Conservation (phyloP, 2,329 filamentous ascomycete genomes). For the Macrophomina tecta region DNA sequence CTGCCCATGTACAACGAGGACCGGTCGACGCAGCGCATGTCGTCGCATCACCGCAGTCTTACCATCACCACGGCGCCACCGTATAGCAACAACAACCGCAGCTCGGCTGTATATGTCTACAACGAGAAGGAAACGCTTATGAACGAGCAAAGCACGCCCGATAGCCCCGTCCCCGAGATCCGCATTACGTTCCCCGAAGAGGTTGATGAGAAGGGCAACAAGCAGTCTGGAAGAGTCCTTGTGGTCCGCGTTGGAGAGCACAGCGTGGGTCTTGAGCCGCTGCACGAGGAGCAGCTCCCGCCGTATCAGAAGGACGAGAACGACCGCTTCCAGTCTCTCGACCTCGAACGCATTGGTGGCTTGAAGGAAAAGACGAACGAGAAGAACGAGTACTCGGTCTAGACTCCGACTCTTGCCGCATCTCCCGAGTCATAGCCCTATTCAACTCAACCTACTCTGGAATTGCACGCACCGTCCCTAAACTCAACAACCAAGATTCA, state of each 20-base stretch:
- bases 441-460: constrained; percentile 7
- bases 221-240: constrained; percentile 84
- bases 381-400: constrained; percentile 31
- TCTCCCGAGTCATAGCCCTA: constrained; percentile 5
- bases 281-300: constrained; percentile 74
- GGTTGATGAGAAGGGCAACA: constrained; percentile 80
- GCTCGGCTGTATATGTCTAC: constrained; percentile 75
- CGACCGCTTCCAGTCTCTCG: constrained; percentile 86
- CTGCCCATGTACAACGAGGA: constrained; percentile 74
- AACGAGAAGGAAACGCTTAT: constrained; percentile 81
- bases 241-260: constrained; percentile 90
- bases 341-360: constrained; percentile 92
- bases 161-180: constrained; percentile 88
- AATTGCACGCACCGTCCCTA: constrained; percentile 16
- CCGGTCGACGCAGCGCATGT: constrained; percentile 46
- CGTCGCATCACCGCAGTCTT: constrained; percentile 61
- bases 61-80: constrained; percentile 54
- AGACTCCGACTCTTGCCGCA: constrained; percentile 12
- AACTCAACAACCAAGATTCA: constrained; percentile 11
- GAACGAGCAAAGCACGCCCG: constrained; percentile 74
- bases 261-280: constrained; percentile 86
- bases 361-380: constrained; percentile 81
- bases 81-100: constrained; percentile 37
- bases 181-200: constrained; percentile 98
- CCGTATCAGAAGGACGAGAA: constrained; percentile 85